Conservation (phyloP, 495 filamentous ascomycete species). For the Thozetella sp. region DNA sequence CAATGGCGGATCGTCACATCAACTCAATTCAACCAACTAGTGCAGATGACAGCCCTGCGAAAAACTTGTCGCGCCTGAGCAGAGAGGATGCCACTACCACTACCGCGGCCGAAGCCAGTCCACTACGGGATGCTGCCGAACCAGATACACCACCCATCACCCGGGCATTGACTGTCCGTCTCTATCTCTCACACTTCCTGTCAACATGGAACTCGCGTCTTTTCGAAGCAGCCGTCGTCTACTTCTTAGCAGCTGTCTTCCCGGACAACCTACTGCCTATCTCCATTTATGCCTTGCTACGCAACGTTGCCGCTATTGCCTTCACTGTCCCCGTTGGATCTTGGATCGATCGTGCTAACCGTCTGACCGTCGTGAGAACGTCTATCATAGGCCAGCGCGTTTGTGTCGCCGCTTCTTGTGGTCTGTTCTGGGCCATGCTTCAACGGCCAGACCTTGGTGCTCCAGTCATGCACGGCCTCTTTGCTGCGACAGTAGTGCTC, state of each 20-base stretch:
- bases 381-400: conserved; percentile 31
- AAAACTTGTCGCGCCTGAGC: too few relatives aligned
- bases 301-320: conserved; percentile 25
- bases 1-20: too few relatives aligned
- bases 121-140: too few relatives aligned
- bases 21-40: too few relatives aligned
- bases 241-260: conserved; percentile 62
- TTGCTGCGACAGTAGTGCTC: conserved; percentile 42
- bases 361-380: conserved; percentile 24
- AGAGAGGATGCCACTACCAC: too few relatives aligned
- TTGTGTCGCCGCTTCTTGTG: conserved; percentile 22
- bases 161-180: conserved; percentile 28
- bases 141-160: too few relatives aligned
- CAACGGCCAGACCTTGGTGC: not conserved
- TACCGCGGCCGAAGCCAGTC: too few relatives aligned
- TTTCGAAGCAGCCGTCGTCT: conserved; percentile 66
- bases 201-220: conserved; percentile 73
- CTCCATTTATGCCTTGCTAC: conserved; percentile 34
- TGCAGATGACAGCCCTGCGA: too few relatives aligned
- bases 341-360: conserved; percentile 25
- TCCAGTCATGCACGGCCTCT: conserved; percentile 22
- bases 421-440: conserved; percentile 16
- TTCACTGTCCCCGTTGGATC: conserved; percentile 19
- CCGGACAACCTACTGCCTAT: conserved; percentile 53
- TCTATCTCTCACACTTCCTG: conserved; percentile 55